Percentiles rank a stretch among this genome's conserved stretches.
These are phyloP conservation scores for Cladobotryum protrusum DNA, from an alignment of 2,329 filamentous ascomycete species.

Conservation along the genomic window DNA sequence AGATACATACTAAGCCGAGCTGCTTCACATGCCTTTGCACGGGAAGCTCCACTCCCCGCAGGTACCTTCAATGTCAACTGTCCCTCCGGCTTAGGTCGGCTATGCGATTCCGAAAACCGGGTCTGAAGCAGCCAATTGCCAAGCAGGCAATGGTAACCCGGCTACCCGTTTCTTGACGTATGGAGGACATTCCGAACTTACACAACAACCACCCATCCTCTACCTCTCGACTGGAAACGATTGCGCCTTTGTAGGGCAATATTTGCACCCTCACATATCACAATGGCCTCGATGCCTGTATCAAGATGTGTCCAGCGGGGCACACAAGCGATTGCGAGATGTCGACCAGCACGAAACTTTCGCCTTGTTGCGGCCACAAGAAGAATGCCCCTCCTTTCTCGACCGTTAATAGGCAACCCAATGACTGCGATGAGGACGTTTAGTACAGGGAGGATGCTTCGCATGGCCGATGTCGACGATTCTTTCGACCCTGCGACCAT, in stretches of 20 bases:
- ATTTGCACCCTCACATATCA: conserved; percentile 15
- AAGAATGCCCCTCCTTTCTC: conserved; percentile 14
- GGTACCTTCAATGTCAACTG: conserved; percentile 2
- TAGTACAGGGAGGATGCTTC: conserved; percentile 26
- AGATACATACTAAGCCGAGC: conserved; percentile 11
- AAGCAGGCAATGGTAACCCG: conserved; percentile 13
- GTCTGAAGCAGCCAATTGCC: conserved; percentile 16
- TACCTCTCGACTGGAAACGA: neutral
- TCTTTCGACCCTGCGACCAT: conserved; percentile 60
- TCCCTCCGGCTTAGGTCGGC: conserved; percentile 15
- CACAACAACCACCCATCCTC: neutral
- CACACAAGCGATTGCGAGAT: conserved; percentile 27
- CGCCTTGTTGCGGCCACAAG: conserved; percentile 19
- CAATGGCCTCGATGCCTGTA: conserved; percentile 33
- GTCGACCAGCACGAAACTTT: conserved; percentile 20
- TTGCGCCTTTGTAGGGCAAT: neutral
- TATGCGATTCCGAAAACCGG: conserved; percentile 6
- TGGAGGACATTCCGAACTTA: neutral
- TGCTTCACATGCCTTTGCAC: neutral
- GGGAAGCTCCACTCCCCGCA: neutral
- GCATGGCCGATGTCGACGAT: conserved; percentile 35
- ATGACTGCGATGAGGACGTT: conserved; percentile 27
- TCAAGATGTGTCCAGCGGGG: conserved; percentile 35
- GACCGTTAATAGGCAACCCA: conserved; percentile 16
- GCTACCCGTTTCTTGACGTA: neutral